Conservation (phyloP, 768 basidiomycete species). For the Tricholoma terreum region DNA sequence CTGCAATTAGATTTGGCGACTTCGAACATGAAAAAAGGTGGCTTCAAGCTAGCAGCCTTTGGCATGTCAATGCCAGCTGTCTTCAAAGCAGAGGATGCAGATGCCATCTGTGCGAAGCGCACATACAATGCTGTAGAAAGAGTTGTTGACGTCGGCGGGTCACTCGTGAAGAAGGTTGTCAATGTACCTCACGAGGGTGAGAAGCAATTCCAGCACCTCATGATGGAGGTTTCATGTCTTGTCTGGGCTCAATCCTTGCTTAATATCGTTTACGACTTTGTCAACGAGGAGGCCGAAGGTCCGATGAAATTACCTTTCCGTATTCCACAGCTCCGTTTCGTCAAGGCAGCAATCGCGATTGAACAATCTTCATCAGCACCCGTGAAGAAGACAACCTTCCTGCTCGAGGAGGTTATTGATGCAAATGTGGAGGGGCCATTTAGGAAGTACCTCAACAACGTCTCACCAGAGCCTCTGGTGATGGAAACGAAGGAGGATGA, state of each 20-base stretch:
- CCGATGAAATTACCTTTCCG: neutral
- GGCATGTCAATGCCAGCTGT: neutral
- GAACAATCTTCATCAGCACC: neutral
- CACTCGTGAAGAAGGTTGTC: neutral
- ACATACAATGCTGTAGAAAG: constrained; percentile 2
- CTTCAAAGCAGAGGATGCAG: neutral
- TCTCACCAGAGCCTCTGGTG: constrained; percentile 2
- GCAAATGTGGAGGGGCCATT: neutral
- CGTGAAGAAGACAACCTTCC: neutral
- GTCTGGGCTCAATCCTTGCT: neutral
- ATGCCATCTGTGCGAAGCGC: constrained; percentile 4
- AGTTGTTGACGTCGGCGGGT: constrained; percentile 2
- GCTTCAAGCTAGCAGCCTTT: constrained; percentile 4
- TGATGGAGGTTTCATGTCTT: neutral
- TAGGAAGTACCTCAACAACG: constrained; percentile 8
- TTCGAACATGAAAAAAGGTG: constrained; percentile 2
- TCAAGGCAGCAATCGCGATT: constrained; percentile 3
- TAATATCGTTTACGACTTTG: neutral
- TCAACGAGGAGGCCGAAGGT: neutral
- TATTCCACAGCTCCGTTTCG: constrained; percentile 6
- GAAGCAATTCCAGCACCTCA: constrained; percentile 3
- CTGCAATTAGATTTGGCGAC: constrained; percentile 4
- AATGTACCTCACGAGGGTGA: constrained; percentile 3
- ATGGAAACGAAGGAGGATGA: constrained; percentile 1
- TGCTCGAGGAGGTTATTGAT: constrained; percentile 8